These are phyloP conservation scores for Tetracladium setigerum DNA, from an alignment of 495 filamentous ascomycete genomes.

Conservation along the genomic window DNA sequence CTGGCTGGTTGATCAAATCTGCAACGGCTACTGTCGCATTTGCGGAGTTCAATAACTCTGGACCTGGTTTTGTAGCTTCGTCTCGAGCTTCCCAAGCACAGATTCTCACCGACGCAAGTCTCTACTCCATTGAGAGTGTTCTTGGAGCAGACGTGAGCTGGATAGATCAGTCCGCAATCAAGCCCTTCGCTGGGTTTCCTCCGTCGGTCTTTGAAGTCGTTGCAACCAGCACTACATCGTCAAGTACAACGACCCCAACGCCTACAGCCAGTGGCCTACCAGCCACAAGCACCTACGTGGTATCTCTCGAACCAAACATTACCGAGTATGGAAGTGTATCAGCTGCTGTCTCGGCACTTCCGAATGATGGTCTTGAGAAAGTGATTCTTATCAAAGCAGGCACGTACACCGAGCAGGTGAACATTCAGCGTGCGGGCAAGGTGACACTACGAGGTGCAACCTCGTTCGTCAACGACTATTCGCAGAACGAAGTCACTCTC, in stretches of 20 bases:
- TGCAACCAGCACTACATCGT: not conserved
- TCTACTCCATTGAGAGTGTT: not conserved
- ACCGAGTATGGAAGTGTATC: conserved; percentile 1
- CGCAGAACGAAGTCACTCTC: conserved; percentile 22
- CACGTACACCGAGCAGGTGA: conserved; percentile 24
- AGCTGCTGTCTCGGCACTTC: not conserved
- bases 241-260: not conserved
- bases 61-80: conserved; percentile 9
- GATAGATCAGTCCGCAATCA: conserved; percentile 1
- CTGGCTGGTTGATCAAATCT: conserved; percentile 16
- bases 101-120: conserved; percentile 10
- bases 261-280: not conserved
- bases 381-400: conserved; percentile 25
- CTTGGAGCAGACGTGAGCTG: conserved; percentile 3
- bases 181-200: not conserved
- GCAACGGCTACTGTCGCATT: conserved; percentile 7
- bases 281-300: conserved; percentile 1
- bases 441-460: conserved; percentile 25
- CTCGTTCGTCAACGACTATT: conserved; percentile 17
- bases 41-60: conserved; percentile 17
- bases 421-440: conserved; percentile 23
- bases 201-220: not conserved
- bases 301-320: not conserved
- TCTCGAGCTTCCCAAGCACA: conserved; percentile 11
- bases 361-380: conserved; percentile 5